These are phyloP conservation scores for Arthrobotrys sinensis DNA, from an alignment of 2,329 filamentous ascomycete genomes.

Conservation along the genomic window DNA sequence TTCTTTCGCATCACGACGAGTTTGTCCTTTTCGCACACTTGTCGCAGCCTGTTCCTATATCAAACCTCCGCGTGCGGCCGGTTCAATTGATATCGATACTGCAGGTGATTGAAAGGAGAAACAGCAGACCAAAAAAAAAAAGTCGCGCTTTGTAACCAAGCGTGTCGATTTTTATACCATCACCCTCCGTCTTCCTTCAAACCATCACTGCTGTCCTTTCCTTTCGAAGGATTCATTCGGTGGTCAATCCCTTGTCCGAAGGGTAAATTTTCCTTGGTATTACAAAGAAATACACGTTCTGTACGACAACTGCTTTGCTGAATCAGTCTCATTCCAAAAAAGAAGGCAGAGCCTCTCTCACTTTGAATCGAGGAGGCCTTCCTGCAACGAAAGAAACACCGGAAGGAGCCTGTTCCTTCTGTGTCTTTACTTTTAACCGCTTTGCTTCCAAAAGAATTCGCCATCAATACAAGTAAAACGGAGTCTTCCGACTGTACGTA, in stretches of 20 bases:
- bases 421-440: constrained; percentile 50
- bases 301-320: constrained; percentile 56
- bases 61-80: constrained; percentile 58
- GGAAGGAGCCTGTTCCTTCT: constrained; percentile 57
- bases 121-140: constrained; percentile 17
- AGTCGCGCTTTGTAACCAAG: constrained; percentile 60
- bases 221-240: constrained; percentile 32
- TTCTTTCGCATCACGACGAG: constrained; percentile 47
- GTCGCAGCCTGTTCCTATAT: constrained; percentile 45
- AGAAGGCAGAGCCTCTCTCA: constrained; percentile 51
- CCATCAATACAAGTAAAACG: constrained; percentile 39
- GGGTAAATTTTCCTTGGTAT: constrained; percentile 45
- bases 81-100: constrained; percentile 60
- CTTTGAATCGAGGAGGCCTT: constrained; percentile 58
- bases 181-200: constrained; percentile 1
- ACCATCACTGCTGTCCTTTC: constrained; percentile 22
- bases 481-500: constrained; percentile 60
- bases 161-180: constrained; percentile 45
- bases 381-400: constrained; percentile 34
- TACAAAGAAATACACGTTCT: constrained; percentile 58
- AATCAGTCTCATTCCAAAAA: constrained; percentile 27
- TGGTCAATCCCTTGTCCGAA: constrained; percentile 34
- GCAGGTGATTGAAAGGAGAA: constrained; percentile 35
- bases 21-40: constrained; percentile 47
- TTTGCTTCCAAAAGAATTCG: constrained; percentile 56